Percentiles rank a stretch among this genome's conserved stretches.
Evolutionary conservation across 352 stramenopile genomes (phyloP).

Genomic region (Phytopythium helicoides): DNA sequence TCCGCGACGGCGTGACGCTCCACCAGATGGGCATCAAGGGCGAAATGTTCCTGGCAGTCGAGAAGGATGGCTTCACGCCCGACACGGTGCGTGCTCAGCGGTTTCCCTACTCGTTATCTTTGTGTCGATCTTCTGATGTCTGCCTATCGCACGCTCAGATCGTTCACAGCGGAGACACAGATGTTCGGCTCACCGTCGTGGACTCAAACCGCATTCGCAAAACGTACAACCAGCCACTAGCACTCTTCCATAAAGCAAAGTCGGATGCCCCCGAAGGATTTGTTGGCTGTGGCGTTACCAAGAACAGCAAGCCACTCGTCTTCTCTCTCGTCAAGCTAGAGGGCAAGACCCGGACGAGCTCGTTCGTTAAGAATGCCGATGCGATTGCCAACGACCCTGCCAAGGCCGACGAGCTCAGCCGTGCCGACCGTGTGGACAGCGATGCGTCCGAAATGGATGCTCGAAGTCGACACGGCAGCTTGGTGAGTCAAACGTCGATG

Average conservation of each 20-base stretch:
- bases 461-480: constrained; percentile 28
- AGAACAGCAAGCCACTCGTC: constrained; percentile 30
- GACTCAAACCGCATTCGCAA: constrained; percentile 78
- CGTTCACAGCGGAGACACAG: constrained; percentile 40
- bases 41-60: constrained; percentile 67
- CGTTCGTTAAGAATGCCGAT: constrained; percentile 48
- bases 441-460: constrained; percentile 48
- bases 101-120: not conserved
- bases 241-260: constrained; percentile 47
- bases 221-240: constrained; percentile 60
- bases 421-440: constrained; percentile 38
- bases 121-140: not conserved
- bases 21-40: constrained; percentile 51
- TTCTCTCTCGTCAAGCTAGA: constrained; percentile 37
- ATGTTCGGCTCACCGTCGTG: constrained; percentile 47
- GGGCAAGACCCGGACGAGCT: constrained; percentile 22
- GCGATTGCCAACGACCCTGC: constrained; percentile 15
- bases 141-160: constrained; percentile 13
- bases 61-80: constrained; percentile 48
- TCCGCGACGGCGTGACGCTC: constrained; percentile 54
- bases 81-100: constrained; percentile 24
- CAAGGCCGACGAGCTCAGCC: constrained; percentile 49
- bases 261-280: constrained; percentile 38
- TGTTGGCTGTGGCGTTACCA: constrained; percentile 39
- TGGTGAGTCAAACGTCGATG: constrained; percentile 2